Evolutionary conservation across 2,329 filamentous ascomycete genomes (phyloP).

Genomic region (Paraphaeosphaeria minitans): DNA sequence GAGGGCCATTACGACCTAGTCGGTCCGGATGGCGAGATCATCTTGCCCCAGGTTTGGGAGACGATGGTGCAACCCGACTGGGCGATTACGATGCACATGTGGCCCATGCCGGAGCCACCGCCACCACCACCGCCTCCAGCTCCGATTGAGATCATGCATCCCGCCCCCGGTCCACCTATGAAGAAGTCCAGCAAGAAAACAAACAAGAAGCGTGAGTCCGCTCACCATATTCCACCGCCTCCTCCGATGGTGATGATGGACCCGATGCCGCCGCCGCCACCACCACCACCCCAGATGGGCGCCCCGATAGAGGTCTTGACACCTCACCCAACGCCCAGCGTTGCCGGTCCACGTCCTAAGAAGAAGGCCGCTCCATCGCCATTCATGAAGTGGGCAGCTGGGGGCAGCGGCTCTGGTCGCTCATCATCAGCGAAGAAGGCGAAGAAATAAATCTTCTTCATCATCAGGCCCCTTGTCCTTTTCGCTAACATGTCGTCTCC

Average conservation of each 20-base stretch:
- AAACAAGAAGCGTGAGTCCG: conserved; percentile 18
- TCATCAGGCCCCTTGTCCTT: conserved; percentile 1
- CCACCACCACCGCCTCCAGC: conserved; percentile 20
- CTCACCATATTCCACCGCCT: conserved; percentile 12
- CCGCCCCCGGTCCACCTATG: not conserved
- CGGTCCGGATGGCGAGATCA: conserved; percentile 54
- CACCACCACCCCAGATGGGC: not conserved
- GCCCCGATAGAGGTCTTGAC: not conserved
- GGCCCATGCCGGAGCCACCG: conserved; percentile 47
- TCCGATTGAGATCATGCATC: conserved; percentile 6
- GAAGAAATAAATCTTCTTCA: conserved; percentile 12
- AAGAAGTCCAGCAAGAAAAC: conserved; percentile 11
- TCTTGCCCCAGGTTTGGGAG: conserved; percentile 54
- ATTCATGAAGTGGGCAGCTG: conserved; percentile 20
- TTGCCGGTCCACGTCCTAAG: not conserved
- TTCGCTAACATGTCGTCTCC: conserved; percentile 4
- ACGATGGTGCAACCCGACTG: conserved; percentile 52
- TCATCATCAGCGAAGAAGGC: conserved; percentile 12
- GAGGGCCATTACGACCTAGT: conserved; percentile 53
- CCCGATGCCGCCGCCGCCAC: conserved; percentile 17
- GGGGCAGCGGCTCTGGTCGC: conserved; percentile 9
- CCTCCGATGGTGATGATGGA: conserved; percentile 13
- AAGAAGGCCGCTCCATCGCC: conserved; percentile 6
- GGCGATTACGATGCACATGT: conserved; percentile 54
- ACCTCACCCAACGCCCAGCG: conserved; percentile 5